Evolutionary conservation across 2,329 filamentous ascomycete genomes (phyloP).

Genomic region (Ceratocystis colombiana): DNA sequence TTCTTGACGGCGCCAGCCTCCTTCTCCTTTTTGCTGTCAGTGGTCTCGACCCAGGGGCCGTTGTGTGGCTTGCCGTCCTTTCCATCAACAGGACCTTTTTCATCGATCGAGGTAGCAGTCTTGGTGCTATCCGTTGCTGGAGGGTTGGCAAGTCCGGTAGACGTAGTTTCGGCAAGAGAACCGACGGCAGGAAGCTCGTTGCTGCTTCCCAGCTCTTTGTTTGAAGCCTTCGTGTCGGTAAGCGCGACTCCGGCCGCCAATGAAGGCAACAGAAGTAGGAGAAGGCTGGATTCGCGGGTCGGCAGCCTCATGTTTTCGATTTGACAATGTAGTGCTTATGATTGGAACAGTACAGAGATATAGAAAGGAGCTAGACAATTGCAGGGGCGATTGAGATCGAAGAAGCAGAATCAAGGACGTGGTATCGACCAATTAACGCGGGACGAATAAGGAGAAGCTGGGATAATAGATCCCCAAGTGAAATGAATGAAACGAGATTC

Average conservation of each 20-base stretch:
- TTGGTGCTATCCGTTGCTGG: conserved; percentile 16
- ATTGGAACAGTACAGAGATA: not conserved
- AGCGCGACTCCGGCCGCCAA: conserved; percentile 23
- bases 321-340: conserved; percentile 1
- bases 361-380: not conserved
- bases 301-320: conserved; percentile 23
- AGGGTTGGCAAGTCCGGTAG: conserved; percentile 9
- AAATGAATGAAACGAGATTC: conserved; percentile 10
- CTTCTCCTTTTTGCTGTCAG: conserved; percentile 32
- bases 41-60: conserved; percentile 63
- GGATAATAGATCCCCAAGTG: not conserved
- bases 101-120: conserved; percentile 34
- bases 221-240: conserved; percentile 29
- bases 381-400: not conserved
- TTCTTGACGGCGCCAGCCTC: conserved; percentile 31
- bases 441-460: conserved; percentile 8
- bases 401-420: not conserved
- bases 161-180: conserved; percentile 13
- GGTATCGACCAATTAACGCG: conserved; percentile 4
- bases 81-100: conserved; percentile 82
- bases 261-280: conserved; percentile 24
- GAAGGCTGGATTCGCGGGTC: conserved; percentile 21
- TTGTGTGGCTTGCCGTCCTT: conserved; percentile 88
- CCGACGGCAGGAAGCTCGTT: conserved; percentile 13
- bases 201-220: conserved; percentile 35